A percentile compares a stretch with the other conserved stretches of the same genome.
phyloP scores from a whole-genome alignment of 331 rosid genomes.

The Stylosanthes scabra region DNA sequence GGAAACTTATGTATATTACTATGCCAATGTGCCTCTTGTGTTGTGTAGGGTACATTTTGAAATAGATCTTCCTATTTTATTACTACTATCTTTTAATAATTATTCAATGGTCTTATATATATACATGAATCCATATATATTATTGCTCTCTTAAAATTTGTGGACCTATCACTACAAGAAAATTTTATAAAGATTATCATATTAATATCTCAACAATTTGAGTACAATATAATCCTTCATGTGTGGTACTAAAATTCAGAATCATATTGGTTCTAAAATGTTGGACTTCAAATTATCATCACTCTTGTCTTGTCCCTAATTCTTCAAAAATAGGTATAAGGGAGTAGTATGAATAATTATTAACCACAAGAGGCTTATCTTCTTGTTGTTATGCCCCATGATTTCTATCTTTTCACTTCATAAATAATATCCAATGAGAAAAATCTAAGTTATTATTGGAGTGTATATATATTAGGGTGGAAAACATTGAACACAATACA shows the following conservation, averaged over 20 bases:
- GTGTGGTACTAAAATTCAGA: too few species aligned
- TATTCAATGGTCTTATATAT: background rate
- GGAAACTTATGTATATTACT: conserved; percentile 23
- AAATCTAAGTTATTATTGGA: background rate
- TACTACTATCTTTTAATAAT: background rate
- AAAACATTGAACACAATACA: background rate
- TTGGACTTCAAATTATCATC: background rate
- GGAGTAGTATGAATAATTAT: background rate
- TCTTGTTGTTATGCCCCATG: background rate
- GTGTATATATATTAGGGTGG: background rate
- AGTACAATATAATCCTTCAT: too few species aligned
- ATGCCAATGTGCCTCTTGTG: conserved; percentile 1
- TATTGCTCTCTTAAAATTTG: too few species aligned
- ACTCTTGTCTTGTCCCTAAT: background rate
- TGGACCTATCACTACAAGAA: too few species aligned
- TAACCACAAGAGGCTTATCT: conserved; percentile 1
- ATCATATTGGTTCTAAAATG: too few species aligned
- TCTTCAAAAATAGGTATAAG: background rate
- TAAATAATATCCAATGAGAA: background rate
- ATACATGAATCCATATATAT: too few species aligned
- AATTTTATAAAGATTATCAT: too few species aligned
- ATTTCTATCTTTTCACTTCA: background rate
- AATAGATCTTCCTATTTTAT: conserved; percentile 15
- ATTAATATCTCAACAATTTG: too few species aligned
- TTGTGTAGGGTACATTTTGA: conserved; percentile 37